Conservation (phyloP, 768 basidiomycete genomes). For the Auricularia auricula-judae region DNA sequence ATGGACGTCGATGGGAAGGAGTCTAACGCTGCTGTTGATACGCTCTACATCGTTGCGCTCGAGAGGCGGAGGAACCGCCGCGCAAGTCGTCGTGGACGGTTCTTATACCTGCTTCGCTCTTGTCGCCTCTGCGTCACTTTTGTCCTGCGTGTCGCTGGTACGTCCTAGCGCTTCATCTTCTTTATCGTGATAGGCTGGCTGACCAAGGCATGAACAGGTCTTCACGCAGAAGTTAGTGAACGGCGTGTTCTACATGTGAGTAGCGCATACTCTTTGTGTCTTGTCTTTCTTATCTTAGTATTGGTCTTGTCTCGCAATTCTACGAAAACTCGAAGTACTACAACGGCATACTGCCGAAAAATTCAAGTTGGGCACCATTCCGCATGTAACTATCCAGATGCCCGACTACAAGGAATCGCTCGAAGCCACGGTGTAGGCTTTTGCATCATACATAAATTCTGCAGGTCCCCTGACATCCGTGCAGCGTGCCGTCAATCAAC, state of each 20-base stretch:
- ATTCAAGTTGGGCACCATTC: constrained; percentile 30
- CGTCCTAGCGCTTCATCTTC: background rate
- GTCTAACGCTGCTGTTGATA: no score
- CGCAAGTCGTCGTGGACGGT: constrained; percentile 35
- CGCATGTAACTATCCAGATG: constrained; percentile 44
- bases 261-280: constrained; percentile 13
- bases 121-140: constrained; percentile 27
- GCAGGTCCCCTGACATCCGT: no score
- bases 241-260: constrained; percentile 30
- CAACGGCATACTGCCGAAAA: constrained; percentile 29
- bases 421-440: constrained; percentile 29
- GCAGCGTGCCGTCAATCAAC: constrained; percentile 31
- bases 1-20: background rate
- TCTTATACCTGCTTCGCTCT: constrained; percentile 31
- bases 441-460: no score
- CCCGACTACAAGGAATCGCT: constrained; percentile 48
- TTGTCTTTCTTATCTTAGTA: constrained; percentile 6
- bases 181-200: no score
- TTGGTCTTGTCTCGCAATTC: constrained; percentile 45
- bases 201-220: background rate
- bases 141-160: constrained; percentile 35
- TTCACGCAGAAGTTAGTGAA: constrained; percentile 8
- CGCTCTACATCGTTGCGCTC: background rate
- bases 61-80: constrained; percentile 4
- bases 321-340: constrained; percentile 43